Evolutionary conservation across 306 rosid species (phyloP).

Genomic region (Prunus davidiana): DNA sequence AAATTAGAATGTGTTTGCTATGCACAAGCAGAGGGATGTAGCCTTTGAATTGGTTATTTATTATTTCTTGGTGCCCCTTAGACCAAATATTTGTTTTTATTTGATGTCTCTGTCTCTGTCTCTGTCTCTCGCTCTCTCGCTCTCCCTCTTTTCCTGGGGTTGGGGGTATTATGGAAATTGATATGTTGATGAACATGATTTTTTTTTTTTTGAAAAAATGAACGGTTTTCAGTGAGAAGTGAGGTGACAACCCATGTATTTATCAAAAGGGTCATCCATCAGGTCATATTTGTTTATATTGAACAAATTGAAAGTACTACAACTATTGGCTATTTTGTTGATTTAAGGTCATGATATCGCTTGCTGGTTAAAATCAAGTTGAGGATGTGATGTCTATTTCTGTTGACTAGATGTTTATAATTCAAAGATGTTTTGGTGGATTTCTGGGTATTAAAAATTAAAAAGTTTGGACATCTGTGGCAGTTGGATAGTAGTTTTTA

Average conservation of each 20-base stretch:
- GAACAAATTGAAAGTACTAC: not conserved
- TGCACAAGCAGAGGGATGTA: not conserved
- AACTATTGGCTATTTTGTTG: not conserved
- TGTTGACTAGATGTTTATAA: not conserved
- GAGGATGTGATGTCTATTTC: not conserved
- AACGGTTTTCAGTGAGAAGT: not conserved
- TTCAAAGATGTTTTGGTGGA: no score
- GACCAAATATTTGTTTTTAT: not conserved
- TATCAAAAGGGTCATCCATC: not conserved
- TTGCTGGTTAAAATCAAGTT: not conserved
- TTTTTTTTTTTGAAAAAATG: no score
- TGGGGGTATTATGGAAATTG: no score
- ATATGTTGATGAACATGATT: no score
- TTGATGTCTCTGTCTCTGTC: no score
- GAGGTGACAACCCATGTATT: not conserved
- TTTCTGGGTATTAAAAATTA: no score
- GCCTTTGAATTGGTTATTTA: not conserved
- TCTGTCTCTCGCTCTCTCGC: no score
- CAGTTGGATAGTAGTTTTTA: not conserved
- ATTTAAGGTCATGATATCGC: not conserved
- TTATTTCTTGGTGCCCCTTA: not conserved
- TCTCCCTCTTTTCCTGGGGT: no score
- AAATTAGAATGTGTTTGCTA: not conserved
- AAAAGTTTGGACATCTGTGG: not conserved
- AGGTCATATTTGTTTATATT: not conserved